Evolutionary conservation across 139 green algal species (phyloP), one percentile per base, ranked within the genome.

Genomic region (Chara braunii): DNA sequence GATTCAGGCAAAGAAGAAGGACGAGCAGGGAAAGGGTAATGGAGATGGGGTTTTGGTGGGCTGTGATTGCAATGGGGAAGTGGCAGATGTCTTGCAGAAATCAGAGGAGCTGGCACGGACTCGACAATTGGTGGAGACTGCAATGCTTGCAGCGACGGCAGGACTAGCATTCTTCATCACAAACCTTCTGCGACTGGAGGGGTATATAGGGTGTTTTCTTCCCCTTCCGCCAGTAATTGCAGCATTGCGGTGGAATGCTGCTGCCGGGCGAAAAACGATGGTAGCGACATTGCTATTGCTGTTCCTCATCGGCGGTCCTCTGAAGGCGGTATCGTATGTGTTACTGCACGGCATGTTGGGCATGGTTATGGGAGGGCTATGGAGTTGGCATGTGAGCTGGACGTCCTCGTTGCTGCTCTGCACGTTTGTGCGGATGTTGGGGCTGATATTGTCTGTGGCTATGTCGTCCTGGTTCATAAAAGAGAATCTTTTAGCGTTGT

Each of bases 181-280:
- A 23, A 67, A 31, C 58, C 12, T 28, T 8, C 35, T 67, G 36
- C 58, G 58, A 28, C 12, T 67, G 18, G 58, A 64, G 54, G 54
- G 40, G n/a, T 67, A 74, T 56, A 24, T 74, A 8, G 54, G 40
- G 11, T 50, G 29, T 42, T 74, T 74, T 42, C 67, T 74, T 28
- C 65, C 65, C 24, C 65, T 74, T 31, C 65, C 65, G 9, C 8
- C 53, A 2, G 65, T 74, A 1, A 61, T 74, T 1, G 18, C 33
- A 12, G 24, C 65, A 26, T 37, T 70, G n/a, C 24, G 28, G 24
- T 70, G 65, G 37, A 42, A 42, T 35, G 55, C 29, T 6, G 12
- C 12, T 8, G 35, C 54, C 1, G 65, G 37, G 8, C 55, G 30
- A 6, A 72, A 69, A 32, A 71, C 56, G 40, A 61, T 71, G 65